Base-by-base conservation (phyloP, 495 filamentous ascomycete species). In the Xanthoparmelia taractica region DNA sequence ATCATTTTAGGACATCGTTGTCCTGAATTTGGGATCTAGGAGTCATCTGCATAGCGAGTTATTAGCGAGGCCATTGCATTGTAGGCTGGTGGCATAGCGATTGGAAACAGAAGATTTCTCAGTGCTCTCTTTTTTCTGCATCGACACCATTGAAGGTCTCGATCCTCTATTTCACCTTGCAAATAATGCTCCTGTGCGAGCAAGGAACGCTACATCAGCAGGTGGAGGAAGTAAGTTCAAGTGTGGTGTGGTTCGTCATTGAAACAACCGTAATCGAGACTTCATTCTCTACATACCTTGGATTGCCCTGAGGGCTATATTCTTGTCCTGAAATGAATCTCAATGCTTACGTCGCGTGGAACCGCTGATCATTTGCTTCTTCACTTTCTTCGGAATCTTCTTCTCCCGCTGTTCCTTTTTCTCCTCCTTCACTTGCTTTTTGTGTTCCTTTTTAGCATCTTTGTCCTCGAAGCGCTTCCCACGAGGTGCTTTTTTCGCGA, bases 371-470 rank as follows among this genome's bases (percentile, higher is more conserved):
- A 92, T 64, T 71, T 83, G 85, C 77, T 96, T 96, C 81, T 98
- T 98, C 37, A 92, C 55, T 68, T 96, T 82, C 75, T 98, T 98
- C 0, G 94, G 92, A 75, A 98, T 96, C 77, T 98, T 98, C 20
- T 87, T 87, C 71, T 93, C 91, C 63, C 94, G 77, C 74, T 90
- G 85, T 72, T 96, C 92, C 50, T 89, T 84, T 77, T 96, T 96
- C 67, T 90, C 93, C 70, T 96, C 95, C 75, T 97, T 97, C 59
- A 96, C 89, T 37, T 88, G 86, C 67, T 83, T 79, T 75, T 98
- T 98, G 69, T 96, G 93, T 64, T 85, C 84, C 78, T 86, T 89
- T 77, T 96, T 97, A 38, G 77, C 80, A 23, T 92, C 90, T 75
- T 97, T 97, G 69, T 97, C 91, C 70, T 92, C 85, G 70, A 93